Evolutionary conservation across 2,329 filamentous ascomycete genomes (phyloP), one percentile per base, ranked within the genome.

Genomic region (Calonectria naviculata): DNA sequence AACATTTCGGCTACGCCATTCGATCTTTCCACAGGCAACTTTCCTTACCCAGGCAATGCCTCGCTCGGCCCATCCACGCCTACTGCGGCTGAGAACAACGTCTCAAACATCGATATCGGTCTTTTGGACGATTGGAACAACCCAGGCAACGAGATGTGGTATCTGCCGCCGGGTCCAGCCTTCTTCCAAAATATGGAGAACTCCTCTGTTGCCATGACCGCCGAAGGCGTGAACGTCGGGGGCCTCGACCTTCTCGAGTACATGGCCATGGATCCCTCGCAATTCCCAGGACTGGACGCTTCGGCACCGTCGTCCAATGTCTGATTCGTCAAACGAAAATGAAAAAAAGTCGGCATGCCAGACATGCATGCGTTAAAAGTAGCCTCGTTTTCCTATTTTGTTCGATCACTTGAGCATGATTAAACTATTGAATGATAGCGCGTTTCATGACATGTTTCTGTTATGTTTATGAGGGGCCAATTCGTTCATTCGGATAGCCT

Each of bases 201-300:
- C 72, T 86, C 87, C 38, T 86, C 86, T 8, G 90, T 92, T 12
- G 90, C 90, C 49, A 92, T 92, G 89, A 92, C 90, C 3, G 89
- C 91, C 10, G 91, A 93, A 74, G 91, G 91, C 31, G 89, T 93
- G 61, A 92, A 92, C 75, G 89, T 93, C 3, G 91, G 90, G 12
- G 91, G 91, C 0, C 84, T 93, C 36, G 91, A 93, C 78, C 78
- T 93, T 75, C 85, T 93, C 17, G 91, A 93, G 78, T 92, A 91
- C 73, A 92, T 93, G 90, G 88, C 89, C 9, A 90, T 92, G 87
- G 90, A 90, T 44, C 80, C 83, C 4, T 79, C 80, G 41, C 83
- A 84, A 44, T 86, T 86, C 54, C 82, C 85, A 1, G 80, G 80
- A 19, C 63, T 83, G 17, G 80, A 83, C 62, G 68, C 76, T 26